These are phyloP conservation scores for Russula vinacea DNA, from an alignment of 768 basidiomycete species.

Conservation along the genomic window DNA sequence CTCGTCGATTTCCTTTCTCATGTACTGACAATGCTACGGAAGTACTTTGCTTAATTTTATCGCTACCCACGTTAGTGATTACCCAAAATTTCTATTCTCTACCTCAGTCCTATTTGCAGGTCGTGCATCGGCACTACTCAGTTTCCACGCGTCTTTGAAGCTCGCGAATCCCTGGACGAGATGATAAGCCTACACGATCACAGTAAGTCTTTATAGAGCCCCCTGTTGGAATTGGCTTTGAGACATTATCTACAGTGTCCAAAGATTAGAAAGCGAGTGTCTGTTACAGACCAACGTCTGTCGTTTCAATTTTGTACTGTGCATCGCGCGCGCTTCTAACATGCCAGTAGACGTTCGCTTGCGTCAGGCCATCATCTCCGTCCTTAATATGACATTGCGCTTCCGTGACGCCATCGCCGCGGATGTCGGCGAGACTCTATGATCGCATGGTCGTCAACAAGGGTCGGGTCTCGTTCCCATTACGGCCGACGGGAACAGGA, in stretches of 20 bases:
- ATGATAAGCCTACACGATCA: conserved; percentile 67
- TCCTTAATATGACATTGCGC: conserved; percentile 70
- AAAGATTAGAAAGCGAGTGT: conserved; percentile 58
- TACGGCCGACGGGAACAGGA: conserved; percentile 58
- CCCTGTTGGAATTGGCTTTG: conserved; percentile 8
- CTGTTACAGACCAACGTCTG: conserved; percentile 60
- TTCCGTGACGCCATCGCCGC: conserved; percentile 63
- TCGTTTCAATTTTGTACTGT: conserved; percentile 5
- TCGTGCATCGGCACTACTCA: conserved; percentile 58
- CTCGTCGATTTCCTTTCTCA: background rate
- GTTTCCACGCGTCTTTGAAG: conserved; percentile 56
- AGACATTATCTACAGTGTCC: conserved; percentile 45
- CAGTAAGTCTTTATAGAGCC: conserved; percentile 51
- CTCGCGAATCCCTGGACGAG: conserved; percentile 67
- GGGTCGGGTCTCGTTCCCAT: conserved; percentile 54
- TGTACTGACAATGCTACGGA: background rate
- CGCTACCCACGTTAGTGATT: conserved; percentile 58
- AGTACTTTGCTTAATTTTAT: conserved; percentile 69
- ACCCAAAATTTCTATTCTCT: background rate
- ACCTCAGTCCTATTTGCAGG: conserved; percentile 41
- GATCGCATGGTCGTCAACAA: conserved; percentile 48
- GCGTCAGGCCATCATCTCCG: conserved; percentile 60
- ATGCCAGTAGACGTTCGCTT: conserved; percentile 56
- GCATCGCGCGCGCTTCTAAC: conserved; percentile 4
- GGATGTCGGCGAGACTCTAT: conserved; percentile 58